Conservation (phyloP, 305 asterid species). For the Caryopteris hybrid region DNA sequence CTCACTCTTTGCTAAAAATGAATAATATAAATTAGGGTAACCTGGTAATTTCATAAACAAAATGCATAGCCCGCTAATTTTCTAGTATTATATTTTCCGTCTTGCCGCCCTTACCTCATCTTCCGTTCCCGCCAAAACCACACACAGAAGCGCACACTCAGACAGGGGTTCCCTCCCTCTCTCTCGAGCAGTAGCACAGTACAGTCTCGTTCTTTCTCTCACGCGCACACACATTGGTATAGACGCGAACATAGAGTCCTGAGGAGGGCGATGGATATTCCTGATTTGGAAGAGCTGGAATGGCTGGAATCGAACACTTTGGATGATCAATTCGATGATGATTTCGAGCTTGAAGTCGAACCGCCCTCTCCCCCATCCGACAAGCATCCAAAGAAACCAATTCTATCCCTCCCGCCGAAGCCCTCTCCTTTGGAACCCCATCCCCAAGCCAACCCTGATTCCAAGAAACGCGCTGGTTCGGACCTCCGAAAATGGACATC, state of each 20-base stretch:
- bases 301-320: conserved; percentile 71
- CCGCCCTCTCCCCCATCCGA: conserved; percentile 48
- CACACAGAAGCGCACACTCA: not conserved
- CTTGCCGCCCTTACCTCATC: conserved; percentile 23
- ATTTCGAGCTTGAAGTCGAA: conserved; percentile 37
- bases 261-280: conserved; percentile 57
- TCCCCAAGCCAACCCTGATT: conserved; percentile 17
- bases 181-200: not conserved
- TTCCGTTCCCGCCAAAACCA: conserved; percentile 46
- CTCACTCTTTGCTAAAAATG: no score
- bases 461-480: conserved; percentile 52
- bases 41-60: not conserved
- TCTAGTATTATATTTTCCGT: not conserved
- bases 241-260: not conserved
- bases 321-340: conserved; percentile 45
- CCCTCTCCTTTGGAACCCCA: conserved; percentile 31
- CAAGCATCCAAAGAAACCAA: conserved; percentile 31
- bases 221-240: not conserved
- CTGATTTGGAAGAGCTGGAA: conserved; percentile 74
- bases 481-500: conserved; percentile 19
- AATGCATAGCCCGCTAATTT: not conserved
- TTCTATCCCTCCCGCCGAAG: conserved; percentile 41
- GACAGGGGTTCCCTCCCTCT: no score
- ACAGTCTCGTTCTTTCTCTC: not conserved
- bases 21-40: no score